Base-by-base conservation (phyloP, 2,329 filamentous ascomycete species). In the Fusarium sp. region DNA sequence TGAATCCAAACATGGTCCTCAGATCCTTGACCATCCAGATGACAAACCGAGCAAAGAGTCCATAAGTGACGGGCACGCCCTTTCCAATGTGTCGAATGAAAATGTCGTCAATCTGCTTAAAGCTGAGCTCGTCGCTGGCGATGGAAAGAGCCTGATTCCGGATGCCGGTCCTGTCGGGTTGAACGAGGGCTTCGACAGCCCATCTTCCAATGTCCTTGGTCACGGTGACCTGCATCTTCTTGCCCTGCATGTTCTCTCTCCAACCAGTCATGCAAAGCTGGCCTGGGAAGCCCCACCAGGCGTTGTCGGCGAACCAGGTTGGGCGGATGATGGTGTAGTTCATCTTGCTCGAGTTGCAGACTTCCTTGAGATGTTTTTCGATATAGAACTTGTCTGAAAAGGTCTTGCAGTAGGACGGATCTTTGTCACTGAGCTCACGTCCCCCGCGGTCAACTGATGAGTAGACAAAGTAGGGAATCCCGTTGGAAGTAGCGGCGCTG, bases 401-500 rank as follows among this genome's bases (percentile, higher is more conserved):
- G 0, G 72, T 74, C 70, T 74, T 74, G 70, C 72, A 65, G 37
- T 75, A 73, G 1, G 73, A 75, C 11, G 73, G 69, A 27, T 75
- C 73, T 2, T 43, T 47, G 15, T 75, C 73, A 27, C 81, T 78
- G 89, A 92, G 78, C 89, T 79, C 78, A 40, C 87, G 84, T 31
- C 89, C 88, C 30, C 88, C 88, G n/a, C 90, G 88, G 62, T 92
- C 90, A 12, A 91, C 88, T 40, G 86, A 89, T 2, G 84, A 87
- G 77, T 90, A 91, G 44, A 92, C 85, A 66, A 91, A 89, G 71
- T 88, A 85, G 36, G 83, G 80, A 31, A 90, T 84, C 6, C 81
- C 81, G 39, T 86, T 76, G 13, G 81, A 80, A 30, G 87, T 71
- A 1, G 87, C 82, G 10, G 83, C 83, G 52, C 88, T 84, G 40